Evolutionary conservation across 495 filamentous ascomycete species (phyloP).

Genomic region (Penicillium cinerascens): DNA sequence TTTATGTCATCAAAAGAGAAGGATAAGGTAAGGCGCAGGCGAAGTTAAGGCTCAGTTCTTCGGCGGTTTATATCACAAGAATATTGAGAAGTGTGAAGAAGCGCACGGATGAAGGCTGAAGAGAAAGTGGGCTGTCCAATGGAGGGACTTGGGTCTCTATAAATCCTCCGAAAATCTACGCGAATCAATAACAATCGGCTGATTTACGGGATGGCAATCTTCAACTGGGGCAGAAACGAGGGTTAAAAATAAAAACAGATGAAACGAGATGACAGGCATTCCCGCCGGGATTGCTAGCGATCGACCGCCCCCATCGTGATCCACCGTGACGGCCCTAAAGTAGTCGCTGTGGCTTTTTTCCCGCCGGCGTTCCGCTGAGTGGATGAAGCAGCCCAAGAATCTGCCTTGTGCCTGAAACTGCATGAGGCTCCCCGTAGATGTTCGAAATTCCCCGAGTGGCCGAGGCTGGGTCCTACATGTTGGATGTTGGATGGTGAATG

Average conservation of each 20-base stretch:
- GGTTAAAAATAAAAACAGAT: not conserved
- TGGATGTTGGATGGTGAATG: no score
- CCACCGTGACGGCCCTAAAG: no score
- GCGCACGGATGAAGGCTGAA: not conserved
- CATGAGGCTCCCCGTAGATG: no score
- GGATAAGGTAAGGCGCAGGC: not conserved
- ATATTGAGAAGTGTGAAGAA: not conserved
- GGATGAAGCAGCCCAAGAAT: no score
- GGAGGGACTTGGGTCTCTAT: slow-evolving; percentile 1
- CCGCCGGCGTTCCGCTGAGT: no score
- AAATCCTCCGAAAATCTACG: not conserved
- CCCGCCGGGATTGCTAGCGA: no score
- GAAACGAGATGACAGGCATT: not conserved
- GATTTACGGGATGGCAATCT: slow-evolving; percentile 9
- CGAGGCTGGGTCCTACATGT: no score
- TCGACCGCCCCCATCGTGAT: no score
- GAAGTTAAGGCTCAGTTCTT: not conserved
- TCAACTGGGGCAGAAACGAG: not conserved
- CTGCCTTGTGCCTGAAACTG: no score
- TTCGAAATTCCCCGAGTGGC: no score
- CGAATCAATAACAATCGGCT: slow-evolving; percentile 9
- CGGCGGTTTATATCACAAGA: no score
- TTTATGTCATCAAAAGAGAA: not conserved
- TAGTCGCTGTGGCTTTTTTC: no score
- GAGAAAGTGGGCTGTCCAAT: not conserved